These are phyloP conservation scores for Aspergillus luchuensis DNA, from an alignment of 2,329 filamentous ascomycete species.

Conservation along the genomic window DNA sequence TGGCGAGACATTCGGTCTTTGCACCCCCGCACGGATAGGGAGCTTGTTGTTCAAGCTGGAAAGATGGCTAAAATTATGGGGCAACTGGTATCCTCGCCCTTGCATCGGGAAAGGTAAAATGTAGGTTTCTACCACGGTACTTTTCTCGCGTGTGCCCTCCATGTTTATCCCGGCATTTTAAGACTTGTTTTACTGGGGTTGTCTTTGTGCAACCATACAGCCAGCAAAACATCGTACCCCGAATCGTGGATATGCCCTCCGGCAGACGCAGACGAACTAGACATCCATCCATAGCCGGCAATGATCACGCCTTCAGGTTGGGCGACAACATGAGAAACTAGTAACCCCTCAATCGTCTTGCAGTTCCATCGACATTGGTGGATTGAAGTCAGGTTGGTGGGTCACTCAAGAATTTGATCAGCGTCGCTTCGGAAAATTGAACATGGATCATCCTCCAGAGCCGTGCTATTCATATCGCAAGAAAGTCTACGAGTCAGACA, in stretches of 20 bases:
- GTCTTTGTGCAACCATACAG: not conserved
- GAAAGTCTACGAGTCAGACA: not conserved
- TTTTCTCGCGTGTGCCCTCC: not conserved
- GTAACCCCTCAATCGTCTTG: too few species aligned
- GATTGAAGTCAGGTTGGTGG: not conserved
- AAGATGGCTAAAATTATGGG: not conserved
- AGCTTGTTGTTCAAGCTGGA: not conserved
- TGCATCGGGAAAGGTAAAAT: slow-evolving; percentile 1
- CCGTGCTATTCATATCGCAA: not conserved
- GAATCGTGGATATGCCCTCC: not conserved
- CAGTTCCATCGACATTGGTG: not conserved
- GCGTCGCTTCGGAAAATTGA: not conserved
- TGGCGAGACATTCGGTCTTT: not conserved
- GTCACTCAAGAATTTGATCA: slow-evolving; percentile 1
- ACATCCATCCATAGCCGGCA: too few species aligned
- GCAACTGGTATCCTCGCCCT: not conserved
- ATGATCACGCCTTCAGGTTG: too few species aligned
- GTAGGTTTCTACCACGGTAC: not conserved
- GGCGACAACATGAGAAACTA: too few species aligned
- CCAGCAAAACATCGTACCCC: too few species aligned
- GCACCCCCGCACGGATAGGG: not conserved
- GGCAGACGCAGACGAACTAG: not conserved
- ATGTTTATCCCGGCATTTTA: not conserved
- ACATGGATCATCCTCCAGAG: not conserved
- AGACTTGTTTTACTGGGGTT: not conserved